Evolutionary conservation across 176 grass and related monocot genomes (phyloP).

Genomic region (Oryza punctata): DNA sequence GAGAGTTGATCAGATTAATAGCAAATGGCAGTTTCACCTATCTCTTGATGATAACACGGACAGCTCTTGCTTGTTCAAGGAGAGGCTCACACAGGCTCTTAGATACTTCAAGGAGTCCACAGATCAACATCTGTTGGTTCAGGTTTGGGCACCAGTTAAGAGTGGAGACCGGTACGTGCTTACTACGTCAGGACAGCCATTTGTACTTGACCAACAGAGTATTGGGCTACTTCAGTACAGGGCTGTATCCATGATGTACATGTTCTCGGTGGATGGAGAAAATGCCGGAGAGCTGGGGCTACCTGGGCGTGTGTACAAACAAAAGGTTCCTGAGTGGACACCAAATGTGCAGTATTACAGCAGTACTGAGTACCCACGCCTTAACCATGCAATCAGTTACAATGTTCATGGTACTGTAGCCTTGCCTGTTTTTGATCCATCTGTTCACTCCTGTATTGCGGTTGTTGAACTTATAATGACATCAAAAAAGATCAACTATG

Average conservation of each 20-base stretch:
- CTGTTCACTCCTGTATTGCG: slow-evolving; percentile 71
- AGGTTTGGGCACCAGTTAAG: slow-evolving; percentile 97
- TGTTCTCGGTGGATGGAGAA: slow-evolving; percentile 87
- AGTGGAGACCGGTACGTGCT: slow-evolving; percentile 77
- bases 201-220: slow-evolving; percentile 76
- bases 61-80: slow-evolving; percentile 67
- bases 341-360: slow-evolving; percentile 97
- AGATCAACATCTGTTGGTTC: slow-evolving; percentile 81
- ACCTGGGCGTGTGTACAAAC: slow-evolving; percentile 88
- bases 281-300: slow-evolving; percentile 69
- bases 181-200: slow-evolving; percentile 94
- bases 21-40: slow-evolving; percentile 60
- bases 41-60: slow-evolving; percentile 52
- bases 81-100: slow-evolving; percentile 81
- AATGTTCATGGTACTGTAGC: slow-evolving; percentile 91
- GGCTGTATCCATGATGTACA: slow-evolving; percentile 83
- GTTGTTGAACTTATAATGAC: slow-evolving; percentile 99
- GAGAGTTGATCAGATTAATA: slow-evolving; percentile 39
- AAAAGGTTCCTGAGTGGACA: slow-evolving; percentile 95
- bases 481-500: slow-evolving; percentile 93
- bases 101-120: slow-evolving; percentile 91
- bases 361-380: slow-evolving; percentile 75
- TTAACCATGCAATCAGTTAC: slow-evolving; percentile 86
- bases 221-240: slow-evolving; percentile 85
- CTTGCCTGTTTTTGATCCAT: slow-evolving; percentile 90